A percentile compares a stretch with the other conserved stretches of the same genome.
phyloP scores from a whole-genome alignment of 164 flowering plant species.

The Aristolochia californica region DNA sequence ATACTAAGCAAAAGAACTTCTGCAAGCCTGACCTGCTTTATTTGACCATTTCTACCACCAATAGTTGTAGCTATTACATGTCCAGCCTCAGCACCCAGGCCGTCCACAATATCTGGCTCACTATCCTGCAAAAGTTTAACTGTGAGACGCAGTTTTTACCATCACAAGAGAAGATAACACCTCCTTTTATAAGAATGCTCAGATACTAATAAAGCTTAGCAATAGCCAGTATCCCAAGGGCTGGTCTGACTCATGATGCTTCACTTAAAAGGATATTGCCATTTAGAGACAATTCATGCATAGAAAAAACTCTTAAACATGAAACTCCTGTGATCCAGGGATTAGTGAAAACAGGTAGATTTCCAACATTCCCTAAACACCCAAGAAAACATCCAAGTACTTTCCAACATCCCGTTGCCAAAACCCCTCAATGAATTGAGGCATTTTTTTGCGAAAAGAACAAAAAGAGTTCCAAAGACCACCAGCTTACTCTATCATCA shows the following conservation, averaged over 20 bases:
- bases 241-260: too few species aligned
- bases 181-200: background rate
- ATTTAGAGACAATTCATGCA: too few species aligned
- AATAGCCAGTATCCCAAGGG: too few species aligned
- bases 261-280: too few species aligned
- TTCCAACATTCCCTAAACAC: too few species aligned
- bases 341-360: too few species aligned
- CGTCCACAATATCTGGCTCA: constrained; percentile 82
- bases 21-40: constrained; percentile 55
- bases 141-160: too few species aligned
- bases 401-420: background rate
- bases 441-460: background rate
- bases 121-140: constrained; percentile 47
- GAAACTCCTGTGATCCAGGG: too few species aligned
- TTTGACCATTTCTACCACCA: constrained; percentile 81
- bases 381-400: too few species aligned
- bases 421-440: background rate
- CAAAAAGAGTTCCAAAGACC: background rate
- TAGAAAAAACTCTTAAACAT: too few species aligned
- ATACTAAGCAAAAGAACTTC: background rate
- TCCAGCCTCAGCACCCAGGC: constrained; percentile 84
- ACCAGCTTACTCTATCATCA: constrained; percentile 57
- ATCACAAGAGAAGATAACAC: background rate
- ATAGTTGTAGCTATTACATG: constrained; percentile 71
- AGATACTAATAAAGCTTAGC: background rate